Conservation (phyloP, 495 filamentous ascomycete species). For the Neurospora tetrasperma region DNA sequence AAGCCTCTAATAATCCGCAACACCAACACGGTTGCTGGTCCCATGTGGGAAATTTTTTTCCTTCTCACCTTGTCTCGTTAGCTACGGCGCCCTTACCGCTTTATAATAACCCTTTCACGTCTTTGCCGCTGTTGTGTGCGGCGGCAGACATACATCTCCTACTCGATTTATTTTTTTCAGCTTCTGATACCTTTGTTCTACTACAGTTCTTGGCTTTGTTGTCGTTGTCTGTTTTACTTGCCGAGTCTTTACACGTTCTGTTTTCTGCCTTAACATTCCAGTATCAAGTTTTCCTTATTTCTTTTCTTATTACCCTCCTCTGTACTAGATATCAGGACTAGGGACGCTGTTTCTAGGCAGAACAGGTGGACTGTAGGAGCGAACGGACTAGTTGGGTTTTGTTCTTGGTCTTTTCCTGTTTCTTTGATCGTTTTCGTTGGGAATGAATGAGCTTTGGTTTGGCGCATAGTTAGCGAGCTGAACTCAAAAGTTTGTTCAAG, state of each 20-base stretch:
- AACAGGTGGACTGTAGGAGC: neutral
- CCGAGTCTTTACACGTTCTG: neutral
- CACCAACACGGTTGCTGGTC: slow-evolving; percentile 44
- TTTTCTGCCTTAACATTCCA: neutral
- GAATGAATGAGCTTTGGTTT: neutral
- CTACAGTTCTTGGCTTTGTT: neutral
- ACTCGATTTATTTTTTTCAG: neutral
- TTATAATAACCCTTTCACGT: slow-evolving; percentile 27
- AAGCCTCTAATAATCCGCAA: slow-evolving; percentile 34
- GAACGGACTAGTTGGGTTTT: neutral
- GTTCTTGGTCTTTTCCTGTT: neutral
- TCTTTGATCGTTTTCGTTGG: neutral
- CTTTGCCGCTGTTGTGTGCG: slow-evolving; percentile 6
- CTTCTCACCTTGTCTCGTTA: slow-evolving; percentile 39
- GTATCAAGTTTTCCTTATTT: neutral
- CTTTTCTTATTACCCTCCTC: neutral
- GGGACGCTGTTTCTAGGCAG: neutral
- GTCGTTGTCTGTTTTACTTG: neutral
- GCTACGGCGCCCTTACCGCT: slow-evolving; percentile 36
- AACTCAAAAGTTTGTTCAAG: neutral
- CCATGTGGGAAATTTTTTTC: slow-evolving; percentile 29
- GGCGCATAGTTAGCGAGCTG: neutral
- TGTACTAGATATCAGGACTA: neutral
- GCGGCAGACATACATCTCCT: neutral
- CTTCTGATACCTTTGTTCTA: slow-evolving; percentile 25